Conservation (phyloP, 371 early-diverging fungal genomes). For the Hamiltosporidium tvaerminnensis region DNA sequence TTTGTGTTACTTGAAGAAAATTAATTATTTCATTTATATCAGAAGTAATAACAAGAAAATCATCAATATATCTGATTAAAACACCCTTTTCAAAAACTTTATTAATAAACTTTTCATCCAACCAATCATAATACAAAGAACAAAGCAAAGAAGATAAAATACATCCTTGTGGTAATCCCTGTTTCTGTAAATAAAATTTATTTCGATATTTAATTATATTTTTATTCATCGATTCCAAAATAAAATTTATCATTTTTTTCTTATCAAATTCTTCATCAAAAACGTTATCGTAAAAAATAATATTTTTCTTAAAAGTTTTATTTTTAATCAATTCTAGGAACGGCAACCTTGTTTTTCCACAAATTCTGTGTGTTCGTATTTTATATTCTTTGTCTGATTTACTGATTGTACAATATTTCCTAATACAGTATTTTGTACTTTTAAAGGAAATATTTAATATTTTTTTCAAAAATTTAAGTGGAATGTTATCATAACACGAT, state of each 20-base stretch:
- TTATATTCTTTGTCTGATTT: not conserved
- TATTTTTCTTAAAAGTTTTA: not conserved
- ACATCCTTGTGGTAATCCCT: slow-evolving; percentile 44
- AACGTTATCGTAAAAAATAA: not conserved
- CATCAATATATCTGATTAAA: slow-evolving; percentile 37
- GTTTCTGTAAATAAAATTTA: slow-evolving; percentile 15
- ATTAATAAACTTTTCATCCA: slow-evolving; percentile 31
- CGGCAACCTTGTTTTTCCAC: not conserved
- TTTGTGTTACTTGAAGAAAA: not conserved
- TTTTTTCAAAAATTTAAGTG: slow-evolving; percentile 15
- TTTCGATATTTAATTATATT: slow-evolving; percentile 19
- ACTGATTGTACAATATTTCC: not conserved
- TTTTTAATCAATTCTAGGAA: not conserved
- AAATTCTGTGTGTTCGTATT: not conserved
- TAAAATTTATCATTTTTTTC: slow-evolving; percentile 6
- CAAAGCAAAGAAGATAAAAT: slow-evolving; percentile 32
- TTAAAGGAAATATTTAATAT: slow-evolving; percentile 11
- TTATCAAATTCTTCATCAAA: not conserved
- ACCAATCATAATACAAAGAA: slow-evolving; percentile 16
- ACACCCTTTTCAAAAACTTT: slow-evolving; percentile 24
- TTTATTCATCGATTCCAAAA: slow-evolving; percentile 9
- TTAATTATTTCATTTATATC: slow-evolving; percentile 13
- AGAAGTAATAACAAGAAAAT: slow-evolving; percentile 28
- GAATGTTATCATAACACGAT: slow-evolving; percentile 45
- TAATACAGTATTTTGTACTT: slow-evolving; percentile 4